Evolutionary conservation across 208 protist genomes (phyloP), one percentile per base, ranked within the genome.

Genomic region (Leishmania mexicana): DNA sequence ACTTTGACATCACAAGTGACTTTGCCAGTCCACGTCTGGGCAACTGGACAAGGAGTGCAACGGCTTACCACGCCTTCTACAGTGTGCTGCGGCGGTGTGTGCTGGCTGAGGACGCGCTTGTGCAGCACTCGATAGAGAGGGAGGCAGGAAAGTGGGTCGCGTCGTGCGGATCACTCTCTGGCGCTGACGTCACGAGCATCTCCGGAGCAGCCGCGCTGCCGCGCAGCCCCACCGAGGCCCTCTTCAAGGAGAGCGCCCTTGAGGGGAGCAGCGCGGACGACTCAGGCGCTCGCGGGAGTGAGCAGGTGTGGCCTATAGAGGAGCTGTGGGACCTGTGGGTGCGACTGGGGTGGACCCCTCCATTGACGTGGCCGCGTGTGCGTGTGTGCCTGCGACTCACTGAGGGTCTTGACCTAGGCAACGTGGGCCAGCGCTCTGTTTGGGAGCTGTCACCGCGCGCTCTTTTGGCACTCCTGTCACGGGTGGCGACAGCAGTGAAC

Each of bases 291-390:
- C 31, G 35, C 54, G 73, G 38, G 51, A 28, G 51, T 42, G 51
- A 76, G 57, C 54, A 21, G 75, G 83, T 80, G 64, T 82, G 78
- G 83, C 17, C 78, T 8, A 24, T 83, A 5, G 47, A 67, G 10
- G 67, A 72, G 35, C 21, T 86, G 40, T 86, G 83, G 83, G 40
- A 35, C 1, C 42, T 82, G 83, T 86, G 83, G 83, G 54, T 57
- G 21, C 83, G 73, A 11, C 83, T 86, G 3, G 83, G 78, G 5
- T 86, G 83, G 83, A 77, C 40, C 5, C 83, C 83, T 40, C 78
- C 83, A n/a, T 6, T n/a, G 21, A 47, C 40, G 7, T n/a, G 31
- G 49, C 15, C 21, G 38, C 8, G 53, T 42, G 71, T 79, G 15
- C 67, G 31, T 28, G 83, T 83, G 42, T n/a, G 64, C 54, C 67